Base-by-base conservation (phyloP, 2,329 filamentous ascomycete genomes). In the Phialophora chinensis region DNA sequence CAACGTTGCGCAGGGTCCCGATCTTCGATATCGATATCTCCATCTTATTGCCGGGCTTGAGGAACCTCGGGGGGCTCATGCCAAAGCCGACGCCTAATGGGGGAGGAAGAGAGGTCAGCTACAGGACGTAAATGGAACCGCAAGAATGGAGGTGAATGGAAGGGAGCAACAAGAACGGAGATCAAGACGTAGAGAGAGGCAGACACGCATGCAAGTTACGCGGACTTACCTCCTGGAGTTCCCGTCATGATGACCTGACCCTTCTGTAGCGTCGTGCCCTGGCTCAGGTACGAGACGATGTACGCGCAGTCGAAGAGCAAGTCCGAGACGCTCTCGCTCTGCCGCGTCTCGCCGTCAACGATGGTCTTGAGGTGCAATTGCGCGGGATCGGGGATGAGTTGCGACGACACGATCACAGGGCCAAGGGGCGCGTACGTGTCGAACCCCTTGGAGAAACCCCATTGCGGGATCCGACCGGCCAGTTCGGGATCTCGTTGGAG, bases 401-500 rank as follows among this genome's bases (percentile, higher is more conserved):
- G 54, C 0, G 76, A 62, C 1, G 75, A 69, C 0, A 80, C 75
- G 2, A 82, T 72, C 0, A 73, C 70, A 0, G 78, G 79, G 0
- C 80, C 79, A 79, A 67, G 85, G 79, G 35, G 76, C 74, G 73
- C 82, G 82, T 2, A 78, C 5, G 72, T 73, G 65, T 80, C 78
- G 29, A 79, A 76, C 1, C 77, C 77, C 68, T 81, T 81, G 33
- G 74, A 74, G 58, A 78, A 79, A 33, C 74, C 75, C 77, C 78
- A 80, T 71, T 82, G 80, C 23, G 69, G 69, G 5, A 71, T 62
- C 17, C 64, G 54, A 0, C 69, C 69, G 2, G 69, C 69, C 6
- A 69, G 53, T 6, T 70, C 74, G 38, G 74, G 77, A 77, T 75
- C 73, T 49, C 77, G 74, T 71, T 81, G 79, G 66, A 77, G 73